phyloP scores from a whole-genome alignment of 2,329 filamentous ascomycete genomes.

The Epichloe aotearoae region DNA sequence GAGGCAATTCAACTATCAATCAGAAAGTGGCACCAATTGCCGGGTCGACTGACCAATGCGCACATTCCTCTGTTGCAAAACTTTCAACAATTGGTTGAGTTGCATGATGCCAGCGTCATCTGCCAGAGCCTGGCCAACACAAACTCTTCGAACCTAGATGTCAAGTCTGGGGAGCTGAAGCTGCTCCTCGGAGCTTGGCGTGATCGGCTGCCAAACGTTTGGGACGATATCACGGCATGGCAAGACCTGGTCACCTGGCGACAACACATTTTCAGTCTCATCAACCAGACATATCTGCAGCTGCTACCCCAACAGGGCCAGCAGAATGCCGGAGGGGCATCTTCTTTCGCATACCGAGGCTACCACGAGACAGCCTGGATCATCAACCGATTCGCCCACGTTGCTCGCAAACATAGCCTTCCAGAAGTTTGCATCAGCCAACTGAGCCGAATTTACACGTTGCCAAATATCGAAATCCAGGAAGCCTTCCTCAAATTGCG shows the following conservation, averaged over 20 bases:
- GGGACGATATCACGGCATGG: slow-evolving; percentile 99
- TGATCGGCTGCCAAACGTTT: slow-evolving; percentile 89
- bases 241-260: slow-evolving; percentile 99
- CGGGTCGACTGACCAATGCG: slow-evolving; percentile 80
- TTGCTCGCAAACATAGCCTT: slow-evolving; percentile 91
- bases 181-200: slow-evolving; percentile 88
- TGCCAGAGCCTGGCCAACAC: slow-evolving; percentile 82
- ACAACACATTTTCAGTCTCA: slow-evolving; percentile 95
- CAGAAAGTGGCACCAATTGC: slow-evolving; percentile 97
- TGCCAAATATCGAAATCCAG: slow-evolving; percentile 98
- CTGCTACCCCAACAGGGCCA: slow-evolving; percentile 63
- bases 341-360: slow-evolving; percentile 79
- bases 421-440: slow-evolving; percentile 96
- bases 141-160: slow-evolving; percentile 72
- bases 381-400: slow-evolving; percentile 96
- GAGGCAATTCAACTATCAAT: slow-evolving; percentile 96
- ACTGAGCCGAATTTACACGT: slow-evolving; percentile 91
- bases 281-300: slow-evolving; percentile 85
- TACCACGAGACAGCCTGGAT: slow-evolving; percentile 99
- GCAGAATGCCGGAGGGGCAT: slow-evolving; percentile 75
- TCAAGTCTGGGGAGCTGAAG: slow-evolving; percentile 92
- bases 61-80: slow-evolving; percentile 92
- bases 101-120: slow-evolving; percentile 95
- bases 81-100: slow-evolving; percentile 93
- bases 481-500: slow-evolving; percentile 95